Conservation (phyloP, 2,329 filamentous ascomycete species). For the Colletotrichum orbiculare region DNA sequence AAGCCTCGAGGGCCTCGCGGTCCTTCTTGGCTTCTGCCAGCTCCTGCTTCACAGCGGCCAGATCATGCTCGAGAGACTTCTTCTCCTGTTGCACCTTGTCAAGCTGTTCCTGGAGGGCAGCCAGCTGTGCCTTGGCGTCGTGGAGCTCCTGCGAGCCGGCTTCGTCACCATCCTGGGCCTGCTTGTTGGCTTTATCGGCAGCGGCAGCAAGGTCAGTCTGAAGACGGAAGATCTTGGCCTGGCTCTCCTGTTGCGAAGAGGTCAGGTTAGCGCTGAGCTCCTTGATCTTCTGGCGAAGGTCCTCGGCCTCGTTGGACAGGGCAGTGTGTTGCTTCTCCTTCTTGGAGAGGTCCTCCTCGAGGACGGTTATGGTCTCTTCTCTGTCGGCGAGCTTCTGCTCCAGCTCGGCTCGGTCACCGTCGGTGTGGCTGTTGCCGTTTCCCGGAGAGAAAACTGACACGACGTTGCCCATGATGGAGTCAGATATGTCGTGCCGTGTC, state of each 20-base stretch:
- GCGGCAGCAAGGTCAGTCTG: slow-evolving; percentile 48
- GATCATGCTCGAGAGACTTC: slow-evolving; percentile 46
- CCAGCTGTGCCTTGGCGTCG: slow-evolving; percentile 42
- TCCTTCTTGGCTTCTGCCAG: slow-evolving; percentile 49
- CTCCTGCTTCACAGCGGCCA: slow-evolving; percentile 47
- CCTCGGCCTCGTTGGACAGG: slow-evolving; percentile 49
- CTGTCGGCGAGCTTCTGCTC: slow-evolving; percentile 53
- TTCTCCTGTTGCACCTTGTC: slow-evolving; percentile 42
- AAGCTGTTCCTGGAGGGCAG: slow-evolving; percentile 44
- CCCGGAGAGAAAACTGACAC: slow-evolving; percentile 50
- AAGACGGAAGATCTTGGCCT: slow-evolving; percentile 48
- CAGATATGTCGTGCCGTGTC: too few species aligned
- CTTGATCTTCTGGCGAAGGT: slow-evolving; percentile 52
- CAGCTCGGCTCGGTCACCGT: slow-evolving; percentile 46
- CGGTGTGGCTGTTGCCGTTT: slow-evolving; percentile 47
- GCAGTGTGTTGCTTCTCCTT: slow-evolving; percentile 51
- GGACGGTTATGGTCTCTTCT: slow-evolving; percentile 48
- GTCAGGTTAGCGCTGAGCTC: slow-evolving; percentile 47
- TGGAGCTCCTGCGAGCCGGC: slow-evolving; percentile 38
- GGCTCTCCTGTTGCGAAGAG: slow-evolving; percentile 45
- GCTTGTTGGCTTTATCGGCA: slow-evolving; percentile 37
- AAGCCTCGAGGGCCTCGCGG: slow-evolving; percentile 46
- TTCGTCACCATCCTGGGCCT: slow-evolving; percentile 44
- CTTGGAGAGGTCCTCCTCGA: slow-evolving; percentile 48
- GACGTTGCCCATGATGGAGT: slow-evolving; percentile 50